Evolutionary conservation across 2,329 filamentous ascomycete genomes (phyloP), one percentile per base, ranked within the genome.

Genomic region (Neofusicoccum cordaticola): DNA sequence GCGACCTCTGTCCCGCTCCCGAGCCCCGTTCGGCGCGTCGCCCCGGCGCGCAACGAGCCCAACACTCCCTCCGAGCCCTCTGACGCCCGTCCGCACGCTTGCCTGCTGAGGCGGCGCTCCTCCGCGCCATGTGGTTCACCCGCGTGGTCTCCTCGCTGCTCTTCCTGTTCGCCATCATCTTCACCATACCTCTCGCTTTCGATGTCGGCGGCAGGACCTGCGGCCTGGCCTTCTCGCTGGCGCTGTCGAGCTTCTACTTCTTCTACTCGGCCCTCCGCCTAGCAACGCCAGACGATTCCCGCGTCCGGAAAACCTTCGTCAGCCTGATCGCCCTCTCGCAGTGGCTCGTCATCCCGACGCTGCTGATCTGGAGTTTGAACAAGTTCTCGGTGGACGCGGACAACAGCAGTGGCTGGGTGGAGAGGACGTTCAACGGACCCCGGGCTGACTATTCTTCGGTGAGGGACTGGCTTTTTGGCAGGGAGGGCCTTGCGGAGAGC

Each of bases 201-300:
- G 95, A 99, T 86, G 94, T 98, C 73, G 95, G 95, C 76, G 95
- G 95, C 67, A 89, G 92, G 73, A 93, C 95, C 72, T 96, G 93
- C 74, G 95, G 95, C 66, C 85, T 99, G 74, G 94, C 93, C 68
- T 98, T 96, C 82, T 97, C 93, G 75, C 86, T 98, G 62, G 88
- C 91, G 53, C 86, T 98, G 63, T 93, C 94, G 71, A 84, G 86
- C 72, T 98, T 96, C 83, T 98, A 98, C 82, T 90, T 97, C 76
- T 79, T 92, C 77, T 93, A 95, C 80, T 97, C 93, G 64, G 81
- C 87, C 68, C 82, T 95, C 69, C 91, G 90, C 74, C 84, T 97
- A 66, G 84, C 88, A 13, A 96, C 93, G 0, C 92, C 93, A n/a
- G 87, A 90, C 31, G 81, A 81, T 65, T 96, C 92, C 58, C 86